Conservation (phyloP, 805 yeast species). For the Metschnikowia santaceciliae region DNA sequence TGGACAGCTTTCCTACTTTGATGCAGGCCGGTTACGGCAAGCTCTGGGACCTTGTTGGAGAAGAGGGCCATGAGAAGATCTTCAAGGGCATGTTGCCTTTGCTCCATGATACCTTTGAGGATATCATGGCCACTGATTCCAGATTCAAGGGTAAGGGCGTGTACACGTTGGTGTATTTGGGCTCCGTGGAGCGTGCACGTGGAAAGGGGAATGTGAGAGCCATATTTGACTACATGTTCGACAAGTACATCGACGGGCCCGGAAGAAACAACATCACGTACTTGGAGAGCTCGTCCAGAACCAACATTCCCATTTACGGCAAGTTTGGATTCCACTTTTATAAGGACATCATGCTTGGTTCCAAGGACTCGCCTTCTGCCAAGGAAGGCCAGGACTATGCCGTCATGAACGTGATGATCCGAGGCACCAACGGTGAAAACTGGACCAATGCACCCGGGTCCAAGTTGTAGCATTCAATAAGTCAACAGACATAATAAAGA, state of each 20-base stretch:
- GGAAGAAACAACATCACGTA: slow-evolving; percentile 37
- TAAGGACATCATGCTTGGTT: slow-evolving; percentile 46
- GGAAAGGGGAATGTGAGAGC: slow-evolving; percentile 55
- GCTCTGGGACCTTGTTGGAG: slow-evolving; percentile 47
- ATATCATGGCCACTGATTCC: slow-evolving; percentile 41
- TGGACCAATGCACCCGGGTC: slow-evolving; percentile 18
- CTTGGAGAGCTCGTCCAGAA: slow-evolving; percentile 45
- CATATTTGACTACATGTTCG: slow-evolving; percentile 47
- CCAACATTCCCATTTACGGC: slow-evolving; percentile 50
- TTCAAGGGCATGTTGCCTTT: slow-evolving; percentile 50
- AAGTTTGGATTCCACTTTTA: slow-evolving; percentile 48
- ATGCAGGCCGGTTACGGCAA: slow-evolving; percentile 51
- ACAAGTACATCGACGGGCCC: slow-evolving; percentile 40
- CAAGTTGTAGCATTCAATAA: slow-evolving; percentile 9
- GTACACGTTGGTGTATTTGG: slow-evolving; percentile 45
- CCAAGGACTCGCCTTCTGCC: slow-evolving; percentile 19
- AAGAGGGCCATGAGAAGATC: slow-evolving; percentile 46
- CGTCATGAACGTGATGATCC: slow-evolving; percentile 42
- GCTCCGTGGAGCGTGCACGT: slow-evolving; percentile 42
- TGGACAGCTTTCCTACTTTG: slow-evolving; percentile 45
- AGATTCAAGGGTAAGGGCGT: slow-evolving; percentile 33
- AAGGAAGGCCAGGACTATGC: slow-evolving; percentile 39
- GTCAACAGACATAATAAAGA: neutral
- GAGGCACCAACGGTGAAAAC: slow-evolving; percentile 33
- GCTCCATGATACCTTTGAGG: slow-evolving; percentile 44